Conservation (phyloP, 805 yeast genomes). For the Wickerhamomyces queroliae region DNA sequence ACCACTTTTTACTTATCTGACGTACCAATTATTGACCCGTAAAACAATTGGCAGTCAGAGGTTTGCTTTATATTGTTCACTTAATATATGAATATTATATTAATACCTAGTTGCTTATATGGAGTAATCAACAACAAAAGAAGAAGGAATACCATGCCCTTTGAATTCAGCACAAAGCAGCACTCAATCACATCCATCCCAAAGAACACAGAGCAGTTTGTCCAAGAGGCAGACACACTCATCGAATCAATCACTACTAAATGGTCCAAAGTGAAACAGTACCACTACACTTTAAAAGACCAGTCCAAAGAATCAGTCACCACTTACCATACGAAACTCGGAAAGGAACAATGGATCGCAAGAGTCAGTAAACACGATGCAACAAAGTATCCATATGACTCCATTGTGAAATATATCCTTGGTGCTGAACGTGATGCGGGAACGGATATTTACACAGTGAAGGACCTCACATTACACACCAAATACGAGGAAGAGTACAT, state of each 20-base stretch:
- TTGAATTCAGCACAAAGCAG: neutral
- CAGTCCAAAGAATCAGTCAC: conserved; percentile 15
- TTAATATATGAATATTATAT: too few species aligned
- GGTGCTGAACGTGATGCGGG: conserved; percentile 8
- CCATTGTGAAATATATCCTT: conserved; percentile 9
- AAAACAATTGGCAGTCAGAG: too few species aligned
- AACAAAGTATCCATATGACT: neutral
- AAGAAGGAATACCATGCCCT: neutral
- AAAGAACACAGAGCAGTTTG: neutral
- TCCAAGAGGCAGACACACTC: neutral
- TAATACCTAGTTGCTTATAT: too few species aligned
- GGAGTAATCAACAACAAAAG: neutral
- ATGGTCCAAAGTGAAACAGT: conserved; percentile 23
- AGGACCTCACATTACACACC: conserved; percentile 19
- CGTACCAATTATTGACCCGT: too few species aligned
- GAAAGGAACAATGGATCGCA: conserved; percentile 23
- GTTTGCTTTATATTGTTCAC: too few species aligned
- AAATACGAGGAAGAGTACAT: conserved; percentile 24
- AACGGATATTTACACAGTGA: neutral
- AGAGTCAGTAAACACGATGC: conserved; percentile 18
- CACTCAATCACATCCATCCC: neutral
- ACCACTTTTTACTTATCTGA: too few species aligned
- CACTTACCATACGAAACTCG: conserved; percentile 16
- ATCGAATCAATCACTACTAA: neutral
- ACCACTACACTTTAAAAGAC: conserved; percentile 12